phyloP scores from a whole-genome alignment of 1,284 basidiomycete genomes.

The Pseudozyma hubeiensis region DNA sequence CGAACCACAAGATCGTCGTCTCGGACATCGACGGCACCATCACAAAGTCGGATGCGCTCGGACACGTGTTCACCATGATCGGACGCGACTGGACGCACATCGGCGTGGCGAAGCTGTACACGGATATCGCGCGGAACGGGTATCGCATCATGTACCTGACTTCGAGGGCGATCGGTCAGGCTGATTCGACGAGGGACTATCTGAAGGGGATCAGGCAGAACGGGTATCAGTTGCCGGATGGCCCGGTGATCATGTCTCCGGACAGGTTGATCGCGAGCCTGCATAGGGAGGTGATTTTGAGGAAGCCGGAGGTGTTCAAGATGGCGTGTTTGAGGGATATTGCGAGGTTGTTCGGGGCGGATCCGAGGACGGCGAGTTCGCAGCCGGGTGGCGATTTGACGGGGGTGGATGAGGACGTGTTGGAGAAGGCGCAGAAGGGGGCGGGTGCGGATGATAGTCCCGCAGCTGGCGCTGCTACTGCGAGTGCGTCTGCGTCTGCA shows the following conservation, averaged over 20 bases:
- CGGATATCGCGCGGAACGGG: constrained; percentile 92
- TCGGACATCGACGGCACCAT: constrained; percentile 99
- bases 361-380: constrained; percentile 25
- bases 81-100: constrained; percentile 99
- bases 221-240: constrained; percentile 93
- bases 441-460: constrained; percentile 17
- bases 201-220: constrained; percentile 95
- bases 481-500: neutral
- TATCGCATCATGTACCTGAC: constrained; percentile 99
- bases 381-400: constrained; percentile 29
- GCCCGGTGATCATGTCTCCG: constrained; percentile 99
- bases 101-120: constrained; percentile 97
- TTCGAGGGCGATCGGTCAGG: constrained; percentile 96
- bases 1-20: constrained; percentile 87
- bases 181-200: constrained; percentile 95
- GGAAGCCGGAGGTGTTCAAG: constrained; percentile 99
- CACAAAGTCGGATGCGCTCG: constrained; percentile 91
- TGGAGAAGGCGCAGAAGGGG: constrained; percentile 14
- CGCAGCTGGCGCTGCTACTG: constrained; percentile 32
- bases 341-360: constrained; percentile 85
- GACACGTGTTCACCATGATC: constrained; percentile 98
- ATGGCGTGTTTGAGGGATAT: constrained; percentile 99
- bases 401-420: constrained; percentile 5
- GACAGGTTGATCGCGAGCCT: constrained; percentile 93
- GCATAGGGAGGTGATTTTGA: constrained; percentile 76